Evolutionary conservation across 192 early-diverging fungal species (phyloP), one percentile per base, ranked within the genome.

Genomic region (Spizellomyces sp.): DNA sequence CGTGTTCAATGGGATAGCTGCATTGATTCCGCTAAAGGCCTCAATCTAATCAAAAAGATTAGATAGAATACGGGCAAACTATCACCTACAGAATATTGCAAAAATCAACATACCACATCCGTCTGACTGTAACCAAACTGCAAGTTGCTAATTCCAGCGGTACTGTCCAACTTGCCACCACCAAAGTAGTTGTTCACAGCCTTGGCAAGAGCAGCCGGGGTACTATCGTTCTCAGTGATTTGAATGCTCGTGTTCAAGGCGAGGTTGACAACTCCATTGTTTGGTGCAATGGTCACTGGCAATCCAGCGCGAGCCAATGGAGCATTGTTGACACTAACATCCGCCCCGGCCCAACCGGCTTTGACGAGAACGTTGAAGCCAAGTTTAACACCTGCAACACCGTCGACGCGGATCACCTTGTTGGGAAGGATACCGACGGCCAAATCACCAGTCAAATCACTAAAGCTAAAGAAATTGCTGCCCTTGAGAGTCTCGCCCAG

Each of bases 251-350:
- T 66, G 62, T 66, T 64, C 45, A 69, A 10, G 15, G 45, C 22
- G 21, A 65, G 22, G 22, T 50, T 55, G 63, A 50, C 41, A 19
- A 21, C 9, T 45, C 27, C 54, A 4, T 43, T 50, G 48, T 43
- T 21, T 15, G 70, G 70, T 12, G 45, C 50, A 48, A 72, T 64
- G 2, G 41, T 22, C 9, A 72, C 22, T n/a, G 70, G 70, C 61
- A 72, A 45, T 22, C 70, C 70, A 17, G 60, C 70, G 9, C 62
- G 70, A 14, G 70, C 70, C 14, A 72, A 47, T 17, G 70, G 70
- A 6, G 70, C 70, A 27, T 52, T 55, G 55, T 72, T 64, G 48
- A 72, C 70, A 43, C 27, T 50, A 14, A 58, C 70, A 36, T 72
- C 70, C 9, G 62, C 70, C 9, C 70, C 70, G 12, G 54, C 70